Evolutionary conservation across 2,329 filamentous ascomycete species (phyloP), one percentile per base, ranked within the genome.

Genomic region (Fusarium irregulare): DNA sequence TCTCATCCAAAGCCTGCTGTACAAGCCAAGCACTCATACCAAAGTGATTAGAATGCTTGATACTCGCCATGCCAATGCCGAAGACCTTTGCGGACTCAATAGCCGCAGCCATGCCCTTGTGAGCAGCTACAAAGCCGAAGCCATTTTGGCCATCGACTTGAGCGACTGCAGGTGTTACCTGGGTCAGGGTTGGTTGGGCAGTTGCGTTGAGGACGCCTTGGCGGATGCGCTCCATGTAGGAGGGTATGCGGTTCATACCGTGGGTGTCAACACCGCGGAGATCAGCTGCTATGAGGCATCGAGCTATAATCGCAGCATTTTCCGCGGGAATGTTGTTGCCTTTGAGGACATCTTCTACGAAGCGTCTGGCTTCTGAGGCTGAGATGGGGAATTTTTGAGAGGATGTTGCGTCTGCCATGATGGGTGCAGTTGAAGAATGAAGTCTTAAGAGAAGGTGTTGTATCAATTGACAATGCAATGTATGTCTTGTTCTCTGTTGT

Each of bases 11-110:
- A 1, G 92, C 93, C 78, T 93, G 89, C 77, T 93, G 90, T 13
- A 94, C 92, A 1, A 94, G 76, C 91, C 92, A 95, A 0, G 93
- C 92, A 6, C 87, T 87, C 92, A 96, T 96, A 56, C 93, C 93
- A 74, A 92, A 94, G 78, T 95, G 92, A 73, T 95, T 95, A 42
- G 89, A 92, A 79, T 91, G 90, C 78, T 90, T 92, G 75, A 95
- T 84, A 61, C 87, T 88, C 0, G 91, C 91, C 86, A 96, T 89
- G 27, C 92, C 93, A 67, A 95, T 92, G 14, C 92, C 92, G 73
- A 85, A 89, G 3, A 80, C 77, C 25, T 82, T 79, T 0, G 92
- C 92, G 80, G 91, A 89, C 12, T 87, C 83, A 47, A 94, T 88
- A 1, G 92, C 92, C 0, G 85, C 84, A 1, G 79, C 77, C 89